Evolutionary conservation across 148 eudicot species (phyloP).

Genomic region (Vaccinium darrowii): DNA sequence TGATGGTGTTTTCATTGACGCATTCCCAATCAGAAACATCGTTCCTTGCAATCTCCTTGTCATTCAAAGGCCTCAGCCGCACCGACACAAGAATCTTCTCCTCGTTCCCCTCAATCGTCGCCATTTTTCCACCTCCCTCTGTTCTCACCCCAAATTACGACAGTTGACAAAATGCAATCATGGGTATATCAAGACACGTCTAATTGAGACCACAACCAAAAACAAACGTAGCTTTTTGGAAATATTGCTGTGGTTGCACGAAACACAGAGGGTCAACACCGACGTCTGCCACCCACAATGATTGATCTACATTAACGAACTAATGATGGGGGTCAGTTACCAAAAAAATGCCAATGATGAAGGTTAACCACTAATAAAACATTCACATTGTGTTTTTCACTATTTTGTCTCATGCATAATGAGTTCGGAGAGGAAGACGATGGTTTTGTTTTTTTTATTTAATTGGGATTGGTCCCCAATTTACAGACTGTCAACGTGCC

Average conservation of each 20-base stretch:
- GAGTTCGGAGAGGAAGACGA: slow-evolving; percentile 20
- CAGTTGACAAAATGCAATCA: not conserved
- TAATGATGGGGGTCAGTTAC: slow-evolving; percentile 1
- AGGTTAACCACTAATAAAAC: slow-evolving; percentile 4
- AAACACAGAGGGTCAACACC: slow-evolving; percentile 14
- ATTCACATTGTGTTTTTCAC: not conserved
- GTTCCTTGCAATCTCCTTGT: slow-evolving; percentile 60
- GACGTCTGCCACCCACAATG: slow-evolving; percentile 10
- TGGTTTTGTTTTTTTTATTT: not conserved
- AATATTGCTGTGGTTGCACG: not conserved
- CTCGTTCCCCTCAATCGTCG: slow-evolving; percentile 32
- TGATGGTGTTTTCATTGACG: slow-evolving; percentile 51
- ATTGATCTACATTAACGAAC: slow-evolving; percentile 14
- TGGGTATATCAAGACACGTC: not conserved
- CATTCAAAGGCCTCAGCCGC: slow-evolving; percentile 86
- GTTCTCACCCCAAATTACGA: not conserved
- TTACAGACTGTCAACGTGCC: slow-evolving; percentile 28
- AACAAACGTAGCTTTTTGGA: not conserved
- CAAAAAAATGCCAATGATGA: not conserved
- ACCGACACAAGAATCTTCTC: slow-evolving; percentile 83
- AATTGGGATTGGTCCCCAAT: slow-evolving; percentile 17
- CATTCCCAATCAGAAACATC: slow-evolving; percentile 94
- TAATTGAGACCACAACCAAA: slow-evolving; percentile 8
- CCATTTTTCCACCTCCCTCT: slow-evolving; percentile 30
- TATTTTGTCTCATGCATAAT: slow-evolving; percentile 24